phyloP scores from a whole-genome alignment of 352 stramenopile genomes.

The Phytopythium montanum region DNA sequence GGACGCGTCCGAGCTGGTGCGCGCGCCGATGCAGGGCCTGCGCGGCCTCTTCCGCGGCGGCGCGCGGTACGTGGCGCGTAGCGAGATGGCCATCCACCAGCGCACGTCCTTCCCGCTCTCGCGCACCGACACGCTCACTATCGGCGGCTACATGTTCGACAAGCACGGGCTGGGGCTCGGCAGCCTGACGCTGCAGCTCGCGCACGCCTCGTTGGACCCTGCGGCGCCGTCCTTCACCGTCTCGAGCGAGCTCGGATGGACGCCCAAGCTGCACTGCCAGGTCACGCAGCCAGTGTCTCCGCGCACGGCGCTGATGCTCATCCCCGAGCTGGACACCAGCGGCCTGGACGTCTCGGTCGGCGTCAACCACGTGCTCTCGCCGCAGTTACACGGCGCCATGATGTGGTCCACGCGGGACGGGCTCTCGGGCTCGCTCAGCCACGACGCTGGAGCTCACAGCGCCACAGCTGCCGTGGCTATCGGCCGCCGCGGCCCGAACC shows the following conservation, averaged over 20 bases:
- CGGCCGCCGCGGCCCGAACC: slow-evolving; percentile 39
- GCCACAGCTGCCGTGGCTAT: slow-evolving; percentile 43
- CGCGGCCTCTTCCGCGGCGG: slow-evolving; percentile 42
- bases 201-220: slow-evolving; percentile 66
- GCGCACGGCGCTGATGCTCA: slow-evolving; percentile 67
- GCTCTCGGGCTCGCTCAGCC: slow-evolving; percentile 57
- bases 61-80: slow-evolving; percentile 45
- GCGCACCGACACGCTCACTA: slow-evolving; percentile 47
- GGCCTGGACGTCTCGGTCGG: slow-evolving; percentile 70
- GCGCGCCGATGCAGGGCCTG: slow-evolving; percentile 54
- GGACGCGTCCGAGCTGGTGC: slow-evolving; percentile 73
- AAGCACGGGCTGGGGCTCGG: slow-evolving; percentile 71
- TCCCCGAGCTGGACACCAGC: slow-evolving; percentile 68
- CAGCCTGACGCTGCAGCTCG: slow-evolving; percentile 58
- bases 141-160: slow-evolving; percentile 84
- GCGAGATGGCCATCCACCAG: slow-evolving; percentile 83
- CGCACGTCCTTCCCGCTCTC: slow-evolving; percentile 64
- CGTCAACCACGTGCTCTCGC: slow-evolving; percentile 57
- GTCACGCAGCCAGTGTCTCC: slow-evolving; percentile 71
- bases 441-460: slow-evolving; percentile 37
- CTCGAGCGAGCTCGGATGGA: slow-evolving; percentile 71
- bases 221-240: slow-evolving; percentile 54
- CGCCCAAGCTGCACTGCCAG: slow-evolving; percentile 70
- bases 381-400: slow-evolving; percentile 68
- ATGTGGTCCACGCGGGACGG: slow-evolving; percentile 81